These are phyloP conservation scores for Pichia scutulata DNA, from an alignment of 805 yeast genomes.

Conservation along the genomic window DNA sequence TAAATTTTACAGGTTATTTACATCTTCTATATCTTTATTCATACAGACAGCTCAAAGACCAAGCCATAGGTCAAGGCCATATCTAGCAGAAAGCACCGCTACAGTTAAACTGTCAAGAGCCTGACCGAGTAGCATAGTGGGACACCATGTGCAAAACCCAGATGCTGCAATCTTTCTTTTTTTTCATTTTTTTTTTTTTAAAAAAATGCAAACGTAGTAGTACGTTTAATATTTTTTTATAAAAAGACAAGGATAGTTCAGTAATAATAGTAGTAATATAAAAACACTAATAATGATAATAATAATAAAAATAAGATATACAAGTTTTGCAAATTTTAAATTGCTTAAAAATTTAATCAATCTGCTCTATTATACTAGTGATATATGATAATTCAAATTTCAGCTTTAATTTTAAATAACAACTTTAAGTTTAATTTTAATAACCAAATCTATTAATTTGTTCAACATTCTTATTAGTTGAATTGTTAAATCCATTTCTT, in stretches of 20 bases:
- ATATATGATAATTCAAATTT: background rate
- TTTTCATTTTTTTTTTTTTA: too few relatives aligned
- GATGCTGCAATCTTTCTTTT: too few relatives aligned
- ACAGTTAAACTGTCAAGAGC: constrained; percentile 53
- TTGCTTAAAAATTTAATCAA: background rate
- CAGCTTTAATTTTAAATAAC: background rate
- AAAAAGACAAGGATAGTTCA: too few relatives aligned
- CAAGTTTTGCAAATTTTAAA: background rate
- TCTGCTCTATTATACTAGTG: background rate
- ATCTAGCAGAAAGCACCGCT: constrained; percentile 53
- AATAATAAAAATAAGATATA: constrained; percentile 3
- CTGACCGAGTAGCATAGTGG: constrained; percentile 47
- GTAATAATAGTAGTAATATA: background rate
- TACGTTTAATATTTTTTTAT: too few relatives aligned
- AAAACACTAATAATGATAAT: background rate
- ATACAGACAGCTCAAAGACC: too few relatives aligned
- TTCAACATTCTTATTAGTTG: background rate
- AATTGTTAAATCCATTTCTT: background rate
- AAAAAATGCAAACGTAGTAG: too few relatives aligned
- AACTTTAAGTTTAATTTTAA: background rate
- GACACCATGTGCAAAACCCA: constrained; percentile 34
- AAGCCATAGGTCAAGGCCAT: constrained; percentile 43
- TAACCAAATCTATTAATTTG: constrained; percentile 4
- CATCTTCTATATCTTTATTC: too few relatives aligned
- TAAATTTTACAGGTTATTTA: too few relatives aligned